A percentile compares a stretch with the other conserved stretches of the same genome.
Conservation (phyloP, 164 flowering plant genomes). For the Vitis labrusca region DNA sequence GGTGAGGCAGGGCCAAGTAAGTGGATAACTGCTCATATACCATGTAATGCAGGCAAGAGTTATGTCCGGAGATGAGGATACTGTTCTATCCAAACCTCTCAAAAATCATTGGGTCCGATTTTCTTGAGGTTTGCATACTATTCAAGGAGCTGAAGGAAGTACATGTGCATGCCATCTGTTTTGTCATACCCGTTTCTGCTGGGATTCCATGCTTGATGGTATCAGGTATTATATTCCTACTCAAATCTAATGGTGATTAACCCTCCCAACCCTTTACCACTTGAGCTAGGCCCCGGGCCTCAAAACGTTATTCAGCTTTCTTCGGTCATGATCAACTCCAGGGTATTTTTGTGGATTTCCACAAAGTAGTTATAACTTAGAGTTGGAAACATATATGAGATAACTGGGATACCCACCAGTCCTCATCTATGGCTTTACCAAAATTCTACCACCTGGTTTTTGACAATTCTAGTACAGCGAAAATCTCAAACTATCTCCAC, state of each 20-base stretch:
- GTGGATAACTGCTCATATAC: background rate
- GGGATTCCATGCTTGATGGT: slow-evolving; percentile 80
- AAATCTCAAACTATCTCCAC: too few species aligned
- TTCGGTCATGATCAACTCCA: too few species aligned
- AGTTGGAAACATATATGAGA: too few species aligned
- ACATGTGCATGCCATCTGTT: slow-evolving; percentile 65
- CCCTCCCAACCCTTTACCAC: too few species aligned
- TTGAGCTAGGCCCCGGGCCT: too few species aligned
- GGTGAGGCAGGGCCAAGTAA: background rate
- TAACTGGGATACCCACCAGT: too few species aligned
- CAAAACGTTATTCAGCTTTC: too few species aligned
- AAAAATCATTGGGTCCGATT: slow-evolving; percentile 76
- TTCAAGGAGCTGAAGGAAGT: slow-evolving; percentile 52
- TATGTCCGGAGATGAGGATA: slow-evolving; percentile 93
- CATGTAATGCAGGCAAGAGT: slow-evolving; percentile 57
- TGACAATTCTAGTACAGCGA: too few species aligned
- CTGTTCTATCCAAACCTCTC: slow-evolving; percentile 84
- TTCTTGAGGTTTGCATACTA: slow-evolving; percentile 65
- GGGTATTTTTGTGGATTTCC: too few species aligned
- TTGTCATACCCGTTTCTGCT: slow-evolving; percentile 88
- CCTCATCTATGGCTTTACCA: too few species aligned
- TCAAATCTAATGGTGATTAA: background rate
- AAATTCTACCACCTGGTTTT: too few species aligned
- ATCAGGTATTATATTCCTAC: slow-evolving; percentile 52
- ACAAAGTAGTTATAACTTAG: too few species aligned